phyloP scores from a whole-genome alignment of 441 rosid species.

The Syzygium syzygioides region DNA sequence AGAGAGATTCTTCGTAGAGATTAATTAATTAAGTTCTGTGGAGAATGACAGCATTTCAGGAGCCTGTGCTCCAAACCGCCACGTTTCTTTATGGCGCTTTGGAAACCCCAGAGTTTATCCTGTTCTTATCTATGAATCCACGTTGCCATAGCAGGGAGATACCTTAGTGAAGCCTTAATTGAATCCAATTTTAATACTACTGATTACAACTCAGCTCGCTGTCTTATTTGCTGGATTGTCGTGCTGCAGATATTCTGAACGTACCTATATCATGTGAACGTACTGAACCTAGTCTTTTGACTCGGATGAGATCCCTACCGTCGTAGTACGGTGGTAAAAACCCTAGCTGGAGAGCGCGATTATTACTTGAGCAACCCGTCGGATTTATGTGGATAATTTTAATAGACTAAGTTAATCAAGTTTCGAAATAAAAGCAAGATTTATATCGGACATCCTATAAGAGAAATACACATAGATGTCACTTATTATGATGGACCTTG shows the following conservation, averaged over 20 bases:
- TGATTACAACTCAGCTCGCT: too few relatives aligned
- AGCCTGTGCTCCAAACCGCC: background rate
- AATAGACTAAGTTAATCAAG: background rate
- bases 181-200: too few relatives aligned
- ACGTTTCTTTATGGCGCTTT: background rate
- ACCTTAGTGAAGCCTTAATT: background rate
- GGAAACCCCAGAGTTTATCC: background rate
- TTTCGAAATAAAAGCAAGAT: background rate
- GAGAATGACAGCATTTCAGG: too few relatives aligned
- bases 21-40: background rate
- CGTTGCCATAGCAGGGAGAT: background rate
- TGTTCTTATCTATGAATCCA: background rate
- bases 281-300: too few relatives aligned
- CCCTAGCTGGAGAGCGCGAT: background rate
- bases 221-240: too few relatives aligned
- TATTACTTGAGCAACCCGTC: background rate
- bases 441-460: background rate
- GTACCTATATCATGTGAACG: too few relatives aligned
- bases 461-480: background rate
- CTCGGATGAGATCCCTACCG: background rate
- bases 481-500: background rate
- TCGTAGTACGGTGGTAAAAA: background rate
- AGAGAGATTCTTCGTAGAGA: background rate
- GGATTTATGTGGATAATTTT: background rate
- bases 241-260: too few relatives aligned